Conservation (phyloP, 306 rosid genomes). For the Cucumis hystrix region DNA sequence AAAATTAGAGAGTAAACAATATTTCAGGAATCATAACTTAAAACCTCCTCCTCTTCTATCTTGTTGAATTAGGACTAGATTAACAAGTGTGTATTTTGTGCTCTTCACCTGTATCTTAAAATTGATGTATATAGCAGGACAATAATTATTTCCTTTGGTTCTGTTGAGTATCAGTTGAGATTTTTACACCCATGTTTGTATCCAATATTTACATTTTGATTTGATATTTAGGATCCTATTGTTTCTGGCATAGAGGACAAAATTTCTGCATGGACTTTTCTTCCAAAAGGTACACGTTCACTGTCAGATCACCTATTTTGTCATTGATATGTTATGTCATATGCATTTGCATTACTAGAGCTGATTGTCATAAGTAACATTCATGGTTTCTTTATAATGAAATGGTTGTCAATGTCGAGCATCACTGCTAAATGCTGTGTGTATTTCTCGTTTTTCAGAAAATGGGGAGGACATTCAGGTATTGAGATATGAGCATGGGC, state of each 20-base stretch:
- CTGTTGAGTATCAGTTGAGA: background rate
- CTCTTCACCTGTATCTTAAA: background rate
- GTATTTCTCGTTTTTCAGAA: slow-evolving; percentile 38
- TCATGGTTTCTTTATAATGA: background rate
- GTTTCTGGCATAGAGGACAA: slow-evolving; percentile 83
- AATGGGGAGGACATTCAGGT: slow-evolving; percentile 97
- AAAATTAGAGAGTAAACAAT: background rate
- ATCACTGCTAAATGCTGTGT: background rate
- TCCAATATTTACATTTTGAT: background rate
- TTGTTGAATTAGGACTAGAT: background rate
- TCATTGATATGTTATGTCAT: background rate
- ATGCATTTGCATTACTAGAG: background rate
- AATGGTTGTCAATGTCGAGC: background rate
- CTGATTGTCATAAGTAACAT: background rate
- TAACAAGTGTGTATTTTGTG: background rate
- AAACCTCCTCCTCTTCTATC: background rate
- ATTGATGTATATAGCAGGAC: background rate
- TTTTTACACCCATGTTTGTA: background rate
- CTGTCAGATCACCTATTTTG: background rate
- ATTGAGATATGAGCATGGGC: slow-evolving; percentile 86
- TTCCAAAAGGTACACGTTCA: slow-evolving; percentile 67
- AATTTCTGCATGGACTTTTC: slow-evolving; percentile 90
- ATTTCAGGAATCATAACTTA: background rate
- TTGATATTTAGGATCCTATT: slow-evolving; percentile 57
- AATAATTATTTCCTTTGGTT: background rate